These are phyloP conservation scores for Iris pallida DNA, from an alignment of 116 monocot species.

Conservation along the genomic window DNA sequence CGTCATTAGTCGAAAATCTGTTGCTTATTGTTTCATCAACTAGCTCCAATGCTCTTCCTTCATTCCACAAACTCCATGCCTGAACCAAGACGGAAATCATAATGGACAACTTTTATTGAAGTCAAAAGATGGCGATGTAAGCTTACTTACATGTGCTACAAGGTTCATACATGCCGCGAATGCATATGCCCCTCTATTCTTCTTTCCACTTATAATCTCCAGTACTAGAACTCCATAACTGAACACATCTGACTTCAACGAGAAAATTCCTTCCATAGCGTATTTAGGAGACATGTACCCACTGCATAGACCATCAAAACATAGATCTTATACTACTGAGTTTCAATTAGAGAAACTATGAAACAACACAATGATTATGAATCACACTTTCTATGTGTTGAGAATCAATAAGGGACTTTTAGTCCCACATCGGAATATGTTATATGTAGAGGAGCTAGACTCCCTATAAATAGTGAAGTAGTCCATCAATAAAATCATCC, in stretches of 20 bases:
- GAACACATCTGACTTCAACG: slow-evolving; percentile 50
- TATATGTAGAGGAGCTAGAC: no score
- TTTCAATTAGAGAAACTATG: not conserved
- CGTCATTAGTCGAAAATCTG: slow-evolving; percentile 3
- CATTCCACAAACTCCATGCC: slow-evolving; percentile 34
- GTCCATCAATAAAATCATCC: no score
- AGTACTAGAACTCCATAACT: slow-evolving; percentile 44
- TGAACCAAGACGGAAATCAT: not conserved
- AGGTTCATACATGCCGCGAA: slow-evolving; percentile 13
- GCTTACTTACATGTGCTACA: slow-evolving; percentile 28
- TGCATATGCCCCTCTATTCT: slow-evolving; percentile 16
- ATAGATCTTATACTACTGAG: not conserved
- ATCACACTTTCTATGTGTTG: no score
- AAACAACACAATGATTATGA: not conserved
- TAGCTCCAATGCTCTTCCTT: slow-evolving; percentile 6
- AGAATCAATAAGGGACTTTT: no score
- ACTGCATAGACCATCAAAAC: slow-evolving; percentile 12
- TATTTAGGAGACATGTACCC: slow-evolving; percentile 64
- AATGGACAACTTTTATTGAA: no score
- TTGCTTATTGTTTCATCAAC: slow-evolving; percentile 18
- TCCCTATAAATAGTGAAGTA: no score
- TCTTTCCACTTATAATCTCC: slow-evolving; percentile 40
- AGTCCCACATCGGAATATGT: no score
- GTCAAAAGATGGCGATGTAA: not conserved
- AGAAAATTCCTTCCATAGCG: slow-evolving; percentile 46